phyloP scores from a whole-genome alignment of 2,329 filamentous ascomycete species.

The Pseudocercospora cruenta region DNA sequence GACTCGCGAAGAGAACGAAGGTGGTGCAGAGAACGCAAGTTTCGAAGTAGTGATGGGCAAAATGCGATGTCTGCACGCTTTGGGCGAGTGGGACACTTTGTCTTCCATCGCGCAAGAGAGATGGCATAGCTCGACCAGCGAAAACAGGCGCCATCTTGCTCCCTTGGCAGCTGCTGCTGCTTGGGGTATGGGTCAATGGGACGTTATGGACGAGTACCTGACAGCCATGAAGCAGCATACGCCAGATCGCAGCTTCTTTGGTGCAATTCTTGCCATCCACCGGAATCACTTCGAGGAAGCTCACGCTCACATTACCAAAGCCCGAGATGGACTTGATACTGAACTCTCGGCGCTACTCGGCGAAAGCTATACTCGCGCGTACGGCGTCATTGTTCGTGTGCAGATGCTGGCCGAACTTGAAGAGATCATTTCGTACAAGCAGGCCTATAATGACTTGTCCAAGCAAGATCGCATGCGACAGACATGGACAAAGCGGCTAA shows the following conservation, averaged over 20 bases:
- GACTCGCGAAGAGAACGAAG: constrained; percentile 75
- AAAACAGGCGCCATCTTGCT: constrained; percentile 88
- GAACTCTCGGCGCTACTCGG: constrained; percentile 95
- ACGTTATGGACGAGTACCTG: constrained; percentile 96
- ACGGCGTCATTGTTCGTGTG: constrained; percentile 95
- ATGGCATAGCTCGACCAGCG: constrained; percentile 85
- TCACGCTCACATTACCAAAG: constrained; percentile 84
- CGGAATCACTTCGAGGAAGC: constrained; percentile 95
- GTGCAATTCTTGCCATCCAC: constrained; percentile 91
- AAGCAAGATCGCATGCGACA: constrained; percentile 89
- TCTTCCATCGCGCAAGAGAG: constrained; percentile 88
- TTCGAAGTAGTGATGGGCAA: constrained; percentile 99
- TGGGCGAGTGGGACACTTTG: constrained; percentile 95
- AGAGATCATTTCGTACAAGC: constrained; percentile 97
- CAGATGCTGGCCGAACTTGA: constrained; percentile 99
- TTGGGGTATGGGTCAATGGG: constrained; percentile 96
- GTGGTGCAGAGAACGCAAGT: constrained; percentile 53
- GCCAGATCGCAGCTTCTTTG: constrained; percentile 95
- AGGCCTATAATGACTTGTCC: constrained; percentile 74
- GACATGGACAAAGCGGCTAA: constrained; percentile 94
- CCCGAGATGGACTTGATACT: constrained; percentile 89
- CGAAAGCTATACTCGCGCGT: constrained; percentile 96
- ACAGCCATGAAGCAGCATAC: constrained; percentile 92
- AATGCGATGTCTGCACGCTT: constrained; percentile 95
- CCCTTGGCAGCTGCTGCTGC: constrained; percentile 92